Conservation (phyloP, 768 basidiomycete genomes). For the Termitomyces sp. region DNA sequence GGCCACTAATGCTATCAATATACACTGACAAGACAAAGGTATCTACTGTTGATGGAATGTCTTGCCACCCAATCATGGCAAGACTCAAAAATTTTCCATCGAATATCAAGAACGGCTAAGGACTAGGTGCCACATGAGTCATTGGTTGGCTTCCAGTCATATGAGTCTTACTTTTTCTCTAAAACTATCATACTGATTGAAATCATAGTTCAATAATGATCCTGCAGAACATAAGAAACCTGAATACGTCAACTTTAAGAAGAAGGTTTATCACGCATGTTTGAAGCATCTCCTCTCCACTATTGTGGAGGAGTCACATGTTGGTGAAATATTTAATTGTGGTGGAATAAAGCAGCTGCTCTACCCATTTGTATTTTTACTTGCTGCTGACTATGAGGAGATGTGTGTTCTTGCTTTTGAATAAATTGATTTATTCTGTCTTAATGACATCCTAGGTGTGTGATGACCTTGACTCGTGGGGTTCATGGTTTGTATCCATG, state of each 20-base stretch:
- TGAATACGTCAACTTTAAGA: constrained; percentile 29
- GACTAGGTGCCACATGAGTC: constrained; percentile 26
- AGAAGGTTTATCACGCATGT: constrained; percentile 33
- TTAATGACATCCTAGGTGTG: neutral
- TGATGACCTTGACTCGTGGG: constrained; percentile 16
- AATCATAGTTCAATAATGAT: constrained; percentile 24
- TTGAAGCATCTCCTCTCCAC: constrained; percentile 23
- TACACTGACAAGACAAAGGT: constrained; percentile 38
- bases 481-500: too few species aligned
- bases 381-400: constrained; percentile 18
- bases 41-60: constrained; percentile 30
- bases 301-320: constrained; percentile 15
- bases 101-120: constrained; percentile 12
- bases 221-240: constrained; percentile 23
- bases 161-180: neutral
- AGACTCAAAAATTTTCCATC: constrained; percentile 24
- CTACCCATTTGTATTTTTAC: constrained; percentile 4
- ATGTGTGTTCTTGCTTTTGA: constrained; percentile 17
- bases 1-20: constrained; percentile 25
- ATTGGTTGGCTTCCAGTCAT: constrained; percentile 36
- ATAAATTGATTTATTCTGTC: too few species aligned
- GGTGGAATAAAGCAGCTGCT: constrained; percentile 16
- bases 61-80: constrained; percentile 33
- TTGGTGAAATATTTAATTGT: constrained; percentile 17
- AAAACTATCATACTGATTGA: neutral